Evolutionary conservation across 495 filamentous ascomycete species (phyloP), one percentile per base, ranked within the genome.

Genomic region (Talaromyces proteolyticus): DNA sequence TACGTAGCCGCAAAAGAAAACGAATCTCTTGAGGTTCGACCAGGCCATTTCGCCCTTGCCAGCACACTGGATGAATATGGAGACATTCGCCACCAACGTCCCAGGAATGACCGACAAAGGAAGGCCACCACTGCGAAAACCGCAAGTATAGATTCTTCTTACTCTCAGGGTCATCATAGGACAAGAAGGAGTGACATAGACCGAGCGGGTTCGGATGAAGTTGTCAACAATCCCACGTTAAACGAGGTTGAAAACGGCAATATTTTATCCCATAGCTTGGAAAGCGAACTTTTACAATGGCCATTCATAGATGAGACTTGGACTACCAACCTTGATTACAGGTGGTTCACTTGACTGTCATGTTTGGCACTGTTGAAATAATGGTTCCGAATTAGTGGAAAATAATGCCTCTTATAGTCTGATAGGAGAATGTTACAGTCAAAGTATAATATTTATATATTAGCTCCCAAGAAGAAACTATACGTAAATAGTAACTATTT

Each of bases 201-300:
- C n/a, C n/a, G n/a, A n/a, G n/a, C n/a, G n/a, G n/a, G n/a, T n/a
- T n/a, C n/a, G n/a, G n/a, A n/a, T n/a, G n/a, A n/a, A n/a, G n/a
- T n/a, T n/a, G 29, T 34, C 29, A 34, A 34, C 8, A 10, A 34
- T 34, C 4, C 29, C 29, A 34, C 29, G 29, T 34, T 34, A 34
- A 14, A 14, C 29, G 29, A 34, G 29, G 14, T 10, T 14, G 29
- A 34, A 34, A 34, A 14, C 14, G 14, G 29, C 29, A 34, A 34
- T 4, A 34, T 34, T 8, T 14, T 34, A 14, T 34, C 14, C 37
- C 62, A 67, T 40, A 62, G 70, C 22, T 42, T 67, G 4, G 69
- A 73, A 26, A 56, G 64, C 0, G 69, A 73, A 25, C 69, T 73
- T 64, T 59, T 71, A 46, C 65, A 73, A 47, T 73, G 70, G 70